Percentiles rank a stretch among this genome's conserved stretches.
Evolutionary conservation across 768 basidiomycete genomes (phyloP).

Genomic region (Suillus subaureus): DNA sequence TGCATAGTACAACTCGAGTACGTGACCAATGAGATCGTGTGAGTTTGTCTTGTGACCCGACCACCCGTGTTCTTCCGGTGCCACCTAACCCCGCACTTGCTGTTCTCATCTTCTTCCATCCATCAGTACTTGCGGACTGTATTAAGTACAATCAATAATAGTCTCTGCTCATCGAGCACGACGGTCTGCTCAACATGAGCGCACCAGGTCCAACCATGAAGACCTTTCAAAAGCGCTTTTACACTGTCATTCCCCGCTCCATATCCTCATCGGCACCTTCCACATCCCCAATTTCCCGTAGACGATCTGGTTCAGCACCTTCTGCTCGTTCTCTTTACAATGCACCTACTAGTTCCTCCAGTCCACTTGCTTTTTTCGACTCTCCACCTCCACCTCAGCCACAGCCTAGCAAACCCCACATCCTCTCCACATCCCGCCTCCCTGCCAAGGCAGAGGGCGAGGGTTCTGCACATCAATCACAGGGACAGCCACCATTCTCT

Average conservation of each 20-base stretch:
- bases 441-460: constrained; percentile 50
- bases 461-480: constrained; percentile 39
- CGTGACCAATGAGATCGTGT: neutral
- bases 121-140: neutral
- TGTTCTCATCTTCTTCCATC: neutral
- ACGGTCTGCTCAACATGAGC: constrained; percentile 27
- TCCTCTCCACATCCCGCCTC: constrained; percentile 44
- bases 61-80: neutral
- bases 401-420: constrained; percentile 40
- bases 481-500: constrained; percentile 38
- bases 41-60: neutral
- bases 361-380: constrained; percentile 45
- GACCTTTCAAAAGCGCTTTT: constrained; percentile 55
- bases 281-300: constrained; percentile 36
- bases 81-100: neutral
- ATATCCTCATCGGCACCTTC: constrained; percentile 30
- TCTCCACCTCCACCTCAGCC: constrained; percentile 36
- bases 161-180: neutral
- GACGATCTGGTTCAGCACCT: constrained; percentile 46
- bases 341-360: constrained; percentile 25
- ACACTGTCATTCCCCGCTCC: constrained; percentile 43
- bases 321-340: constrained; percentile 47
- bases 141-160: neutral
- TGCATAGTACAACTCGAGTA: too few relatives aligned
- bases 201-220: constrained; percentile 46